These are phyloP conservation scores for Herpetomonas tarakana DNA, from an alignment of 208 protist genomes.

Conservation along the genomic window DNA sequence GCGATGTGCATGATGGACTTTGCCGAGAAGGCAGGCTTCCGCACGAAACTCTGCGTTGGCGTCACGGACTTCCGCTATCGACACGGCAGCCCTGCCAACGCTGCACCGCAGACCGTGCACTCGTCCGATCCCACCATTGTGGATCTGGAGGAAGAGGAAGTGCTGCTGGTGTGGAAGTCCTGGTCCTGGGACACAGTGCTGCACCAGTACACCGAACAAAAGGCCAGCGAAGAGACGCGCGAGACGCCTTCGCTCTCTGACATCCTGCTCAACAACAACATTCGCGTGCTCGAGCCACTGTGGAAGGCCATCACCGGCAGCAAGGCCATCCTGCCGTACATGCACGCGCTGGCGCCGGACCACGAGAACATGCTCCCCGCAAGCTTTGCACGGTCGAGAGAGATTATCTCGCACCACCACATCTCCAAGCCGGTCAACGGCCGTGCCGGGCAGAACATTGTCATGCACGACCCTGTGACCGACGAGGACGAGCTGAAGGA, in stretches of 20 bases:
- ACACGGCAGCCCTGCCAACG: slow-evolving; percentile 11
- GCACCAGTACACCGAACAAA: slow-evolving; percentile 40
- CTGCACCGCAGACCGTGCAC: slow-evolving; percentile 14
- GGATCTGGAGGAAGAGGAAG: slow-evolving; percentile 61
- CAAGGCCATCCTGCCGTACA: slow-evolving; percentile 77
- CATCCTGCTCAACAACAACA: slow-evolving; percentile 71
- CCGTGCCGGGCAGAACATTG: slow-evolving; percentile 69
- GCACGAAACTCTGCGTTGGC: slow-evolving; percentile 64
- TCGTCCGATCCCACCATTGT: slow-evolving; percentile 44
- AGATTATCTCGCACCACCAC: slow-evolving; percentile 54
- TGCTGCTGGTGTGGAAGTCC: slow-evolving; percentile 84
- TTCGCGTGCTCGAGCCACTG: slow-evolving; percentile 71
- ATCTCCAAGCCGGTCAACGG: slow-evolving; percentile 81
- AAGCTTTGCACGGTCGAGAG: slow-evolving; percentile 46
- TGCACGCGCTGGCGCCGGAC: slow-evolving; percentile 53
- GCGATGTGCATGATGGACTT: slow-evolving; percentile 66
- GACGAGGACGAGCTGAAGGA: slow-evolving; percentile 26
- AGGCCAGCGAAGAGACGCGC: background rate
- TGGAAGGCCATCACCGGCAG: slow-evolving; percentile 80
- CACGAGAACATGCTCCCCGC: slow-evolving; percentile 65
- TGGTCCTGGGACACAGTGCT: slow-evolving; percentile 87
- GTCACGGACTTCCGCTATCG: slow-evolving; percentile 44
- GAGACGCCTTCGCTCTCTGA: slow-evolving; percentile 49
- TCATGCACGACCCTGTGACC: slow-evolving; percentile 64
- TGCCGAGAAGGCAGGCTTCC: slow-evolving; percentile 57